phyloP scores from a whole-genome alignment of 768 basidiomycete genomes.

The Termitomyces sp. region DNA sequence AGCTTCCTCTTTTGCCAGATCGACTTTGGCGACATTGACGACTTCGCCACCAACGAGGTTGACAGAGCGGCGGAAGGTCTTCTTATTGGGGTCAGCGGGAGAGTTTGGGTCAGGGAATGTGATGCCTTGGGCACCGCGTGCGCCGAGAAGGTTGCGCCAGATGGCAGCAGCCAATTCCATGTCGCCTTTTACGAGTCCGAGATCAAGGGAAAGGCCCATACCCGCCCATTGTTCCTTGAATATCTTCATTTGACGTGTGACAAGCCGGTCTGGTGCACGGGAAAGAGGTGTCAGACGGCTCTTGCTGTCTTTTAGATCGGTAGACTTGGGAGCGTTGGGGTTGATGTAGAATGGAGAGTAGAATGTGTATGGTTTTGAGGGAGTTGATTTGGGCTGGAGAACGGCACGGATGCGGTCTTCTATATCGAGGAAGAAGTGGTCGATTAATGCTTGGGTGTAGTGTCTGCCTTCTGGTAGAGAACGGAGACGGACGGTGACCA shows the following conservation, averaged over 20 bases:
- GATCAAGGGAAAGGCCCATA: constrained; percentile 70
- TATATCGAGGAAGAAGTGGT: constrained; percentile 93
- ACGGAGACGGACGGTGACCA: constrained; percentile 84
- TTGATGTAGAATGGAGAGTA: constrained; percentile 39
- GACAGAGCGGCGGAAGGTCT: constrained; percentile 44
- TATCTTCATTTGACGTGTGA: constrained; percentile 85
- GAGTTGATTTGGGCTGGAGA: constrained; percentile 50
- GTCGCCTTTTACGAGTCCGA: constrained; percentile 72
- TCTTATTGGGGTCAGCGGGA: constrained; percentile 10
- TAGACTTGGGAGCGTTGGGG: constrained; percentile 28
- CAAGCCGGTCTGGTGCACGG: constrained; percentile 69
- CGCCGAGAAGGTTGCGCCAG: constrained; percentile 90
- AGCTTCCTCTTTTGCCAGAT: constrained; percentile 51
- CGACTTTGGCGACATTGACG: constrained; percentile 52
- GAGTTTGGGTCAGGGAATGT: constrained; percentile 26
- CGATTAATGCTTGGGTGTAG: constrained; percentile 79
- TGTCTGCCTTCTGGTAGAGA: constrained; percentile 67
- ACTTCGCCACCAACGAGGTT: constrained; percentile 61
- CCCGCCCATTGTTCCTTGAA: constrained; percentile 92
- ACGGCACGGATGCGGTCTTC: constrained; percentile 85
- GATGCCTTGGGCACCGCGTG: constrained; percentile 73
- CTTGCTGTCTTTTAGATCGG: constrained; percentile 10
- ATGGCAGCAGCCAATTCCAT: constrained; percentile 79
- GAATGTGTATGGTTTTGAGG: constrained; percentile 40
- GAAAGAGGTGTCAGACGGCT: constrained; percentile 19